These are phyloP conservation scores for Myxozyma monticola DNA, from an alignment of 805 yeast genomes.

Conservation along the genomic window DNA sequence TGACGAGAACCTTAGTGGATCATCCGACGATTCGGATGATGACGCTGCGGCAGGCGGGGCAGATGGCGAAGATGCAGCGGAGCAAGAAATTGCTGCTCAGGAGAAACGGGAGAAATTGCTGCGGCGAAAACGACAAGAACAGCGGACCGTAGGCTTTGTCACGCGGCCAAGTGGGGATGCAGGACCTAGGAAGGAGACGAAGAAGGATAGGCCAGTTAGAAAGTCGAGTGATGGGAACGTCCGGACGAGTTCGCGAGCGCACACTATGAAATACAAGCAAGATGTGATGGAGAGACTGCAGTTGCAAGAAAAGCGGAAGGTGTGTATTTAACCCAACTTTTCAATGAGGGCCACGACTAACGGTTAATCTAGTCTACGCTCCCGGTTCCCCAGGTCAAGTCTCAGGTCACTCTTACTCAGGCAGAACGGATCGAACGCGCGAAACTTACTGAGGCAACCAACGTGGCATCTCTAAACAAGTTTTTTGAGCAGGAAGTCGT, in stretches of 20 bases:
- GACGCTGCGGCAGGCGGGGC: conserved; percentile 26
- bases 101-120: conserved; percentile 35
- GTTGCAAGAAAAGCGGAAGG: conserved; percentile 31
- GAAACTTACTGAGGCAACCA: conserved; percentile 75
- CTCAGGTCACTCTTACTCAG: conserved; percentile 50
- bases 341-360: not conserved
- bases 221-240: too few relatives aligned
- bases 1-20: conserved; percentile 54
- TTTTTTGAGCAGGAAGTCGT: conserved; percentile 83
- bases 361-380: conserved; percentile 9
- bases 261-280: conserved; percentile 75
- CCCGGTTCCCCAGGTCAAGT: conserved; percentile 3
- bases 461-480: conserved; percentile 67
- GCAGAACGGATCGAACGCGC: conserved; percentile 81
- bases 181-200: too few relatives aligned
- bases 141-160: conserved; percentile 8
- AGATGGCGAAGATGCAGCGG: conserved; percentile 60
- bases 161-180: not conserved
- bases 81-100: conserved; percentile 51
- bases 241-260: conserved; percentile 52
- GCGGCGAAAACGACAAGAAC: conserved; percentile 35
- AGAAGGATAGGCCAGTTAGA: too few relatives aligned
- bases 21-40: conserved; percentile 51
- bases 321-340: not conserved
- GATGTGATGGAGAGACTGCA: conserved; percentile 72